Base-by-base conservation (phyloP, 1,284 basidiomycete genomes). In the Amylostereum chailletii region DNA sequence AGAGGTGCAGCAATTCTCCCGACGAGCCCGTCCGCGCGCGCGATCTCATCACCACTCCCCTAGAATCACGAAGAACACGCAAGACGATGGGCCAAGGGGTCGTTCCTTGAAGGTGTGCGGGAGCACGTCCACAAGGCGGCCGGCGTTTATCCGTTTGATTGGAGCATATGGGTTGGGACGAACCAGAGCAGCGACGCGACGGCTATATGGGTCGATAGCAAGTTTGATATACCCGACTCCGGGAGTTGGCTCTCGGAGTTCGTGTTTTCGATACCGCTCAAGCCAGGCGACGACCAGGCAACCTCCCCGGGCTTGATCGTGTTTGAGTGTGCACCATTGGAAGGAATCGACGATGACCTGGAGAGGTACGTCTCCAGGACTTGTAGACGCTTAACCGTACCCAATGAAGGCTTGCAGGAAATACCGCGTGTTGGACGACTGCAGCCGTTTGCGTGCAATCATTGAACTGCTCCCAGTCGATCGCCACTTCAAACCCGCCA, bases 201-300 rank as follows among this genome's bases (percentile, higher is more conserved):
- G 4, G 85, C 85, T 2, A 85, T 86, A 40, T 88, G 85, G 86
- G 56, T 87, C 42, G 79, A 86, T 58, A 72, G 71, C 54, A 88
- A 88, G 63, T 86, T 87, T 53, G 71, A 80, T 52, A 71, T 86
- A 11, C 81, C 82, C 0, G 61, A 67, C 2, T 81, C 81, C 1
- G 84, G 84, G 2, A 53, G 63, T 38, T 86, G 83, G 83, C 65
- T 66, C 7, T 70, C 72, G 9, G 81, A 81, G 54, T 64, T 60
- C 5, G 66, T 81, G 2, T 86, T 84, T 60, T 72, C 77, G 19
- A 79, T 86, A 42, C 77, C 43, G 47, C 51, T 48, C 57, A 53
- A 40, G 44, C 56, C 4, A 48, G 59, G 29, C 38, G 58, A 9
- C 45, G 55, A 27, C 26, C 53, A 5, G n/a, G 62, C 62, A 19